Base-by-base conservation (phyloP, 192 early-diverging fungal genomes). In the Diversispora eburnea region DNA sequence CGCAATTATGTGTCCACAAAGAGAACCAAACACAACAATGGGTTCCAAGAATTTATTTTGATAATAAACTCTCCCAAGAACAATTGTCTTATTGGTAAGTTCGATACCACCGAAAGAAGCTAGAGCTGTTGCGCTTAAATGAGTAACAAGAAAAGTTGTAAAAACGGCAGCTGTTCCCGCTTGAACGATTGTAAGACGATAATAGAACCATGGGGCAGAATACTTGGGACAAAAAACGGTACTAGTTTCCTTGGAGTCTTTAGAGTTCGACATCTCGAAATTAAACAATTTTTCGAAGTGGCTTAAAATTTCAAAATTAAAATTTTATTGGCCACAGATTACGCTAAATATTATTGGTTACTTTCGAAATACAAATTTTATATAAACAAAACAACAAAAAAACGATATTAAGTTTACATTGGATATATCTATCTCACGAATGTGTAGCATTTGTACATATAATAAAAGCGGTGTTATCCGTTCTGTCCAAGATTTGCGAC, bases 51-150 rank as follows among this genome's bases (percentile, higher is more conserved):
- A 42, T 48, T 49, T 42, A 76, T 78, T 78, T 73, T 82, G 81
- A 71, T 82, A 82, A 78, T 79, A 82, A 61, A 79, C 81, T 56
- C 81, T 75, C 12, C 81, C 81, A 74, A 76, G 76, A 54, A 82
- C 22, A 6, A 82, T 67, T 5, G 81, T 75, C 68, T 77, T 79
- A 67, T 82, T 79, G 0, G 81, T 76, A 15, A 82, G n/a, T 0
- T 82, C 76, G 3, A 82, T 46, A 8, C 81, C 81, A 45, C 81
- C 81, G 13, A 82, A 39, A 17, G 70, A 19, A 4, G 74, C 78
- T 19, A 82, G 54, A 19, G 74, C 49, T 0, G 76, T 74, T 3
- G 78, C 78, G 1, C 77, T 66, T 15, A 82, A 46, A 72, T 82
- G 81, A 17, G 79, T 76, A 2, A 76, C 65, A 0, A 74, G 70